These are phyloP conservation scores for Xylaria scruposa DNA, from an alignment of 495 filamentous ascomycete genomes.

Conservation along the genomic window DNA sequence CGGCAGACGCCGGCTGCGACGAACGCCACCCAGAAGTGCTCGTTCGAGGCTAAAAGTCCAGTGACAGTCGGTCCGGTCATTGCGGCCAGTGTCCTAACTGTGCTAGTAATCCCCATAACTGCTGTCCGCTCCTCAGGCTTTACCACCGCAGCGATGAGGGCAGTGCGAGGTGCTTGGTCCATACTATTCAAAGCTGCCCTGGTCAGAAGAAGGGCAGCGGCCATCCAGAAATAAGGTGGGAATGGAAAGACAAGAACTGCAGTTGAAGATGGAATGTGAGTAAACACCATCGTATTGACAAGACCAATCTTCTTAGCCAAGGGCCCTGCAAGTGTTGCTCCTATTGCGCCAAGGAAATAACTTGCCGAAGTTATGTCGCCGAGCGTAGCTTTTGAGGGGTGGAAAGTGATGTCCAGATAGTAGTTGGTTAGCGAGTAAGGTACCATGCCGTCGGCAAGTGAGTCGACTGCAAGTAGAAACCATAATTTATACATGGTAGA, in stretches of 20 bases:
- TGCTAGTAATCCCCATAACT: slow-evolving; percentile 74
- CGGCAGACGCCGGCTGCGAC: slow-evolving; percentile 74
- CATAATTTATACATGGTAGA: slow-evolving; percentile 72
- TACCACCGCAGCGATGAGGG: slow-evolving; percentile 77
- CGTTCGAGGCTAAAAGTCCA: slow-evolving; percentile 67
- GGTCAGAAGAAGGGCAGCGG: slow-evolving; percentile 70
- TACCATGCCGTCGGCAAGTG: slow-evolving; percentile 79
- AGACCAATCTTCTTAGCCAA: slow-evolving; percentile 79
- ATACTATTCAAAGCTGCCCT: slow-evolving; percentile 75
- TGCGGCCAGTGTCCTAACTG: slow-evolving; percentile 68
- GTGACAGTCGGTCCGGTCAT: slow-evolving; percentile 71
- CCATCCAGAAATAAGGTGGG: slow-evolving; percentile 60
- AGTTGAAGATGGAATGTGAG: slow-evolving; percentile 78
- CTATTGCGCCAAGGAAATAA: slow-evolving; percentile 68
- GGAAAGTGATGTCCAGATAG: slow-evolving; percentile 80
- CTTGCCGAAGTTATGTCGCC: slow-evolving; percentile 73
- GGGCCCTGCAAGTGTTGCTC: slow-evolving; percentile 75
- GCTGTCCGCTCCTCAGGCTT: slow-evolving; percentile 78
- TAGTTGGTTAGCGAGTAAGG: slow-evolving; percentile 75
- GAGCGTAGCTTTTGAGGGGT: slow-evolving; percentile 69
- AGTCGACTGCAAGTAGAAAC: slow-evolving; percentile 78
- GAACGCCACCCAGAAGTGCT: slow-evolving; percentile 74
- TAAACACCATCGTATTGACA: slow-evolving; percentile 88
- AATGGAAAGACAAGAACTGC: slow-evolving; percentile 74
- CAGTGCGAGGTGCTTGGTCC: slow-evolving; percentile 82